A percentile compares a stretch with the other conserved stretches of the same genome.
phyloP scores from a whole-genome alignment of 805 yeast genomes.

The Saturnispora diversa region DNA sequence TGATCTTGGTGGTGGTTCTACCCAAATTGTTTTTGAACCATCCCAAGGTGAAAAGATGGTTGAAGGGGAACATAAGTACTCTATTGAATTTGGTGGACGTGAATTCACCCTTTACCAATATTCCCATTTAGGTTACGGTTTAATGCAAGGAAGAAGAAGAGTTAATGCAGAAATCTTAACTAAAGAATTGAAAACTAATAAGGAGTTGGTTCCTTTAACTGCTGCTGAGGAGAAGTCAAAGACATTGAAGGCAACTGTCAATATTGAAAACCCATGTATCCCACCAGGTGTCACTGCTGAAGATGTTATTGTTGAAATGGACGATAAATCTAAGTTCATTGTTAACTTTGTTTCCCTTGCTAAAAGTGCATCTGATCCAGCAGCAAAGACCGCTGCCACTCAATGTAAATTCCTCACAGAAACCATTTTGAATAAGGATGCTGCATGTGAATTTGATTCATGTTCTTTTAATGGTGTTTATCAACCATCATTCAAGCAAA shows the following conservation, averaged over 20 bases:
- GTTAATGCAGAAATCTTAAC: slow-evolving; percentile 58
- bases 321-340: slow-evolving; percentile 26
- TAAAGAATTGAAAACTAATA: slow-evolving; percentile 20
- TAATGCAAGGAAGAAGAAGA: slow-evolving; percentile 87
- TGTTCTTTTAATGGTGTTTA: slow-evolving; percentile 97
- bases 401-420: slow-evolving; percentile 88
- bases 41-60: slow-evolving; percentile 52
- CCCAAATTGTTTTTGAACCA: slow-evolving; percentile 98
- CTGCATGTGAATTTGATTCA: slow-evolving; percentile 63
- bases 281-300: slow-evolving; percentile 67
- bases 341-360: slow-evolving; percentile 31
- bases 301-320: slow-evolving; percentile 52
- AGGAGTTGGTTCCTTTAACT: slow-evolving; percentile 24
- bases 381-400: slow-evolving; percentile 47
- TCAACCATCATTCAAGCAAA: slow-evolving; percentile 80
- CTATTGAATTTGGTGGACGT: slow-evolving; percentile 71
- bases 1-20: slow-evolving; percentile 97
- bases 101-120: slow-evolving; percentile 81
- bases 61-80: slow-evolving; percentile 80
- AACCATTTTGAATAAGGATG: slow-evolving; percentile 71
- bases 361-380: slow-evolving; percentile 21
- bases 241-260: slow-evolving; percentile 35
- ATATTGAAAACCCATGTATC: slow-evolving; percentile 73
- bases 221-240: slow-evolving; percentile 32
- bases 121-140: slow-evolving; percentile 92